Percentiles rank a stretch among this genome's conserved stretches.
phyloP scores from a whole-genome alignment of 2,329 filamentous ascomycete genomes.

The Leptographium galeiforme region DNA sequence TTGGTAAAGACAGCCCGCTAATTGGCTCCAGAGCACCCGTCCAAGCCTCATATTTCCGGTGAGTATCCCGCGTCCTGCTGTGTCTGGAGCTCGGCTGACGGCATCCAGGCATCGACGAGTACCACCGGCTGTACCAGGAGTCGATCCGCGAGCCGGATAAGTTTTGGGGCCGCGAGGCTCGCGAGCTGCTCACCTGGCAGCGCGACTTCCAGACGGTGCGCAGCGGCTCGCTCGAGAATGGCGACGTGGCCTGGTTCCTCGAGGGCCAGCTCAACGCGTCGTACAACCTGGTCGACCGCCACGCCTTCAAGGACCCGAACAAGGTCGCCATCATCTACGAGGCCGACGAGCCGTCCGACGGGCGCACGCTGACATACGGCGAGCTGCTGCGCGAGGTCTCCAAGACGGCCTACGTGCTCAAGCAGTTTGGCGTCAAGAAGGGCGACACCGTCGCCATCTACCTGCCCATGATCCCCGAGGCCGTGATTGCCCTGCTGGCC shows the following conservation, averaged over 20 bases:
- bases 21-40: constrained; percentile 46
- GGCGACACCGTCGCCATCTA: constrained; percentile 96
- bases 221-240: constrained; percentile 59
- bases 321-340: constrained; percentile 97
- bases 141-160: constrained; percentile 80
- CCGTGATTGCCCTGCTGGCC: constrained; percentile 78
- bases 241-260: constrained; percentile 88
- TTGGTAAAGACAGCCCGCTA: constrained; percentile 20
- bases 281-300: constrained; percentile 94
- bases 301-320: constrained; percentile 88
- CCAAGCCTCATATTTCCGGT: constrained; percentile 54
- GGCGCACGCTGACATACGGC: constrained; percentile 80
- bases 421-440: constrained; percentile 92
- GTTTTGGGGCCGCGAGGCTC: constrained; percentile 80
- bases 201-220: constrained; percentile 84
- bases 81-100: constrained; percentile 12
- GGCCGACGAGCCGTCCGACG: constrained; percentile 78
- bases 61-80: constrained; percentile 20
- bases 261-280: constrained; percentile 90
- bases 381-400: constrained; percentile 90
- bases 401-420: constrained; percentile 73
- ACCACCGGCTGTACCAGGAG: constrained; percentile 58
- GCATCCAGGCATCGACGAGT: constrained; percentile 47
- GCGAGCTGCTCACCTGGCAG: constrained; percentile 82
- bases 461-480: constrained; percentile 97